Conservation (phyloP, 768 basidiomycete genomes). For the Amanita polypyramis region DNA sequence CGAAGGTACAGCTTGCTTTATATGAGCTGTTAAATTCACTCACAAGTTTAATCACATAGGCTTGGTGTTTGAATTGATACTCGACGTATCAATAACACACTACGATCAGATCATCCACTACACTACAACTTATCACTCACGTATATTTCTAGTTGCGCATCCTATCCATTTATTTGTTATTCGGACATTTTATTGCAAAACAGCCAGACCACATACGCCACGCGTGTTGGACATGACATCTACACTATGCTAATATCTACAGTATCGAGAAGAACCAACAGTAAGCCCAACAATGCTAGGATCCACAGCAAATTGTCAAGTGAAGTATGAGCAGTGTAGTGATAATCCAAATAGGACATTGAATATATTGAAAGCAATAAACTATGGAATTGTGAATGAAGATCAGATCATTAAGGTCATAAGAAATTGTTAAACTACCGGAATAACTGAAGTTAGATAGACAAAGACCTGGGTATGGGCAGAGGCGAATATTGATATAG, state of each 20-base stretch:
- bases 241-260: constrained; percentile 6
- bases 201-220: neutral
- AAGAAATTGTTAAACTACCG: neutral
- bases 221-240: neutral
- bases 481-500: neutral
- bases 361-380: too few relatives aligned
- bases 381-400: constrained; percentile 10
- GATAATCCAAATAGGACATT: neutral
- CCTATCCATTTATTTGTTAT: constrained; percentile 1
- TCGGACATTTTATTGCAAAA: constrained; percentile 1
- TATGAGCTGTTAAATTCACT: constrained; percentile 4
- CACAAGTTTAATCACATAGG: constrained; percentile 23
- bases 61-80: constrained; percentile 42
- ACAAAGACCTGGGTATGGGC: constrained; percentile 4
- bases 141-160: constrained; percentile 8
- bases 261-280: constrained; percentile 1
- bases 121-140: constrained; percentile 8
- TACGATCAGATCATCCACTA: constrained; percentile 8
- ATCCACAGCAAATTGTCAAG: neutral
- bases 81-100: constrained; percentile 8
- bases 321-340: neutral
- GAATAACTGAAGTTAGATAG: constrained; percentile 4
- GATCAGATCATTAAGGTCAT: constrained; percentile 15
- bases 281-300: neutral
- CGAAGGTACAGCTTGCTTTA: constrained; percentile 41